Base-by-base conservation (phyloP, 345 rosid genomes). In the Balakata baccata region DNA sequence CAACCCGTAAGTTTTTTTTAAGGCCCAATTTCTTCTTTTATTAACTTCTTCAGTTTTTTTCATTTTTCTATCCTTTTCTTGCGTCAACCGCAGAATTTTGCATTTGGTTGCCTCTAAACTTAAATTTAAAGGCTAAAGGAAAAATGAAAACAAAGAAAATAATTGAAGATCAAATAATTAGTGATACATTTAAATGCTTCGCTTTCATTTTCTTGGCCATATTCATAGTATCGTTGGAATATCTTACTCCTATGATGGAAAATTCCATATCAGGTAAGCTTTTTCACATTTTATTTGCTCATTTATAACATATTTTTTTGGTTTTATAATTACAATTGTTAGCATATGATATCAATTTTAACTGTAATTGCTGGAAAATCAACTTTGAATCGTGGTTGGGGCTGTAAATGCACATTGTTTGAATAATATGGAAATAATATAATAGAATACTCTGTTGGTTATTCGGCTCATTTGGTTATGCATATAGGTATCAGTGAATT, bases 61-160 rank as follows among this genome's bases (percentile, higher is more conserved):
- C n/a, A n/a, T n/a, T n/a, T n/a, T n/a, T n/a, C n/a, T n/a, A n/a
- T n/a, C 64, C 34, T 37, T 38, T 63, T 39, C 47, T 18, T 22
- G 34, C 62, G 0, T 23, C 13, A 29, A 0, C n/a, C 34, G 34
- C 34, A 45, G 3, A 17, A 70, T 70, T 68, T 45, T 53, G 38
- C 38, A 12, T 53, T 58, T 70, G 72, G 51, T 67, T 57, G 4
- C 49, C 64, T 11, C 23, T 64, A 66, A 77, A 75, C 68, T 47
- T 18, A 20, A 25, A 10, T 10, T 43, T 7, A 43, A 29, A 29
- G 14, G 22, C 37, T 16, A 5, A 5, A 39, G 47, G 37, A 41
- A 43, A 64, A 11, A 43, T 61, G 51, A 64, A 64, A n/a, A 64
- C 43, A 39, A 39, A 45, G 57, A 22, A 3, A 1, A 4, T 34